These are phyloP conservation scores for Microcera coccophila DNA, from an alignment of 2,329 filamentous ascomycete species.

Conservation along the genomic window DNA sequence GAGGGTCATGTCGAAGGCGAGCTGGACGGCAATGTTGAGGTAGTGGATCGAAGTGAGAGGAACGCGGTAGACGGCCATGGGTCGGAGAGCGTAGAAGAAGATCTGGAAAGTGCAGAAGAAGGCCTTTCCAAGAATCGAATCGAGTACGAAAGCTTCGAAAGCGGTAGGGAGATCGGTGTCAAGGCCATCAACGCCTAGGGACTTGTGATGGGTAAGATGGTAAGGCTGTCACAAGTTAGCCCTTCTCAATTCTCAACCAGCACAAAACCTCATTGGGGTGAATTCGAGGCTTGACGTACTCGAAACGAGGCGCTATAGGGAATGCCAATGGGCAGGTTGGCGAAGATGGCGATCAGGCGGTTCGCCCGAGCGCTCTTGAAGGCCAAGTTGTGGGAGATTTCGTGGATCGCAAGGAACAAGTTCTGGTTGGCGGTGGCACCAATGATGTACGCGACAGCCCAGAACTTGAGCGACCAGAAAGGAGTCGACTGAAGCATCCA, in stretches of 20 bases:
- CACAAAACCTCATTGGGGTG: too few species aligned
- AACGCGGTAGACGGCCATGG: conserved; percentile 88
- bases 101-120: conserved; percentile 99
- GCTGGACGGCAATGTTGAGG: conserved; percentile 74
- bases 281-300: conserved; percentile 50
- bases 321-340: conserved; percentile 91
- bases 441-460: conserved; percentile 82
- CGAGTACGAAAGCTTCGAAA: conserved; percentile 85
- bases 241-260: too few species aligned
- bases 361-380: conserved; percentile 80
- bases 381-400: conserved; percentile 96
- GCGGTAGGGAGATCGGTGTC: conserved; percentile 94
- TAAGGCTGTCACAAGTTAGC: conserved; percentile 79
- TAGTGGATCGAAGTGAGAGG: conserved; percentile 82
- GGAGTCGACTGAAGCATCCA: conserved; percentile 72
- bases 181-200: conserved; percentile 89
- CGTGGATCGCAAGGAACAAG: conserved; percentile 95
- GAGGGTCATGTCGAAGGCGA: conserved; percentile 71
- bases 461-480: conserved; percentile 79
- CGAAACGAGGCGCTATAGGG: conserved; percentile 96
- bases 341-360: conserved; percentile 82
- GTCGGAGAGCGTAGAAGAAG: conserved; percentile 94
- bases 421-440: conserved; percentile 98
- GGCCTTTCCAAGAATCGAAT: conserved; percentile 92
- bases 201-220: conserved; percentile 98